Evolutionary conservation across 1,139 yeast species (phyloP).

Genomic region (Protomyces lactucae-debilis): DNA sequence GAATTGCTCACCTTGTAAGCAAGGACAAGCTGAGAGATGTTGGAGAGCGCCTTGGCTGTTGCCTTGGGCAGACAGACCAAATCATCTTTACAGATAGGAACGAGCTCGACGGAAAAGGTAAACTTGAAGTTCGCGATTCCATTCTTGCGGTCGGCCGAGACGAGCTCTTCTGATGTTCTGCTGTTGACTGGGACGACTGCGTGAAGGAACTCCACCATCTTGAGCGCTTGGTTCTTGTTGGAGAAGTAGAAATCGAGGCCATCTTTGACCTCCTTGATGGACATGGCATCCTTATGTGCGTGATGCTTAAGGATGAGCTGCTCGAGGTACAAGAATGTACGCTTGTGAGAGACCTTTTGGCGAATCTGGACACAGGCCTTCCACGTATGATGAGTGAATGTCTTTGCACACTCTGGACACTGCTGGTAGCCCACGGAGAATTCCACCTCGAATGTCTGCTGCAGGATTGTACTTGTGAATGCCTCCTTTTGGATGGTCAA

Average conservation of each 20-base stretch:
- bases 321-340: constrained; percentile 91
- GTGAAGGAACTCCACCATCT: constrained; percentile 83
- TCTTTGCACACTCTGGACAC: constrained; percentile 97
- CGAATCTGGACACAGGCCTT: constrained; percentile 94
- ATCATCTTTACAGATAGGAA: constrained; percentile 97
- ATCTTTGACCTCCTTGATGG: constrained; percentile 86
- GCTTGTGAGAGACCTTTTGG: constrained; percentile 93
- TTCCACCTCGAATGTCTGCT: constrained; percentile 93
- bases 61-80: constrained; percentile 82
- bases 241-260: constrained; percentile 92
- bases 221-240: constrained; percentile 83
- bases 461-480: constrained; percentile 79
- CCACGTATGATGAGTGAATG: constrained; percentile 96
- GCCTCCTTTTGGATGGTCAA: constrained; percentile 97
- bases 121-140: constrained; percentile 85
- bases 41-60: constrained; percentile 78
- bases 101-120: constrained; percentile 86
- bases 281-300: constrained; percentile 91
- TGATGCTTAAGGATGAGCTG: constrained; percentile 88
- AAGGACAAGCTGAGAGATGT: constrained; percentile 67
- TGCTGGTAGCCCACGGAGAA: constrained; percentile 93
- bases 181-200: constrained; percentile 84
- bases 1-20: constrained; percentile 79
- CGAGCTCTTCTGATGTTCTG: constrained; percentile 84
- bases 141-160: constrained; percentile 87